Evolutionary conservation across 495 filamentous ascomycete genomes (phyloP).

Genomic region (Penicillium maclennaniae): DNA sequence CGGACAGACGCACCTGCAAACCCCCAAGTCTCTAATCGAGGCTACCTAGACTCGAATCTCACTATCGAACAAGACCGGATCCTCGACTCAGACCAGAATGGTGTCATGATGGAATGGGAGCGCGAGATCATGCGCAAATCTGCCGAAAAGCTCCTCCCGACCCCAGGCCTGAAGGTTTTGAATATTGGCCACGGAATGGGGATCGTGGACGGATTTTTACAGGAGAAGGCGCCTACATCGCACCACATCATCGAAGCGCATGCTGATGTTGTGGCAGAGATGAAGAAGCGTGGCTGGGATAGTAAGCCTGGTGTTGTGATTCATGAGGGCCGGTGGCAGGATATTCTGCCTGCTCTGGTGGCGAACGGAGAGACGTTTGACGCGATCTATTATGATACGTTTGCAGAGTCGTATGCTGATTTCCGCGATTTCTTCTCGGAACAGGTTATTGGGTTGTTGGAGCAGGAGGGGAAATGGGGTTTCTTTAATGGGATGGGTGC

Average conservation of each 20-base stretch:
- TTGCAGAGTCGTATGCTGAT: constrained; percentile 85
- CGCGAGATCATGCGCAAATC: constrained; percentile 80
- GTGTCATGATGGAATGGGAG: constrained; percentile 99
- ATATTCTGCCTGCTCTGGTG: constrained; percentile 68
- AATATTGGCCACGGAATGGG: constrained; percentile 98
- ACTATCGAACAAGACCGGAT: constrained; percentile 72
- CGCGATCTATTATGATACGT: constrained; percentile 97
- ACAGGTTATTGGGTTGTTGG: constrained; percentile 73
- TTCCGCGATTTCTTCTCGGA: constrained; percentile 86
- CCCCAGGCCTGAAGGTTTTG: constrained; percentile 63
- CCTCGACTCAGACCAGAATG: constrained; percentile 75
- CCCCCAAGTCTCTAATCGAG: constrained; percentile 54
- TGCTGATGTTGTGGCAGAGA: constrained; percentile 68
- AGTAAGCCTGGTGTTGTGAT: constrained; percentile 60
- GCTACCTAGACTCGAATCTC: constrained; percentile 74
- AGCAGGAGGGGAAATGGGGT: constrained; percentile 69
- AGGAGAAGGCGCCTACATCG: constrained; percentile 54
- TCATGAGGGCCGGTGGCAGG: constrained; percentile 80
- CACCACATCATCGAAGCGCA: constrained; percentile 96
- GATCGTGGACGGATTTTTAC: constrained; percentile 84
- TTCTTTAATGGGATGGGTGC: constrained; percentile 97
- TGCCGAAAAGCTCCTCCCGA: constrained; percentile 59
- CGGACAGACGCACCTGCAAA: constrained; percentile 21
- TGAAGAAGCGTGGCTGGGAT: constrained; percentile 61
- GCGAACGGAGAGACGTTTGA: constrained; percentile 72